Percentiles rank a stretch among this genome's conserved stretches.
Conservation (phyloP, 2,329 filamentous ascomycete species). For the Botrytis squamosa region DNA sequence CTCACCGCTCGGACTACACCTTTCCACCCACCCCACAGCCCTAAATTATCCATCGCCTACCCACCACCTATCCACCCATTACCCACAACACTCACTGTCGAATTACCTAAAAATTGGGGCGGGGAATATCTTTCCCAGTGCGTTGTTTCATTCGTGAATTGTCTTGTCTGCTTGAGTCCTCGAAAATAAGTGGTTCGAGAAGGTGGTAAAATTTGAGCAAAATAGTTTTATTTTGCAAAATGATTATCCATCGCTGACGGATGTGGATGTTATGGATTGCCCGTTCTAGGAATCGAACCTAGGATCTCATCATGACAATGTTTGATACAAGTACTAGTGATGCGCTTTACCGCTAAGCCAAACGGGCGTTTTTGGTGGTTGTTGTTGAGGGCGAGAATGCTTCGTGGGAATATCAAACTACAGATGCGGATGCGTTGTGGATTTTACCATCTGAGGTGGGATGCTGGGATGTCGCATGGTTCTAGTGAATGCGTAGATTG, state of each 20-base stretch:
- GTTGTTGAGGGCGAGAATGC: rapidly evolving
- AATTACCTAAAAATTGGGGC: neutral
- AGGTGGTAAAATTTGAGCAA: neutral
- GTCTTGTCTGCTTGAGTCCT: neutral
- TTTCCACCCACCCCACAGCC: constrained; percentile 3
- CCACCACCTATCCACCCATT: neutral
- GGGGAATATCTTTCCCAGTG: too few species aligned
- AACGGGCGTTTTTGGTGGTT: neutral
- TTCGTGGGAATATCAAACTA: rapidly evolving
- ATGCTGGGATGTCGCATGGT: neutral
- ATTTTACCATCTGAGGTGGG: neutral
- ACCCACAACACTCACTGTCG: neutral
- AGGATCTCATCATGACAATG: constrained; percentile 11
- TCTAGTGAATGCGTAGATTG: neutral
- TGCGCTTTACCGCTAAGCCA: constrained; percentile 21
- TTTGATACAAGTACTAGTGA: constrained; percentile 2
- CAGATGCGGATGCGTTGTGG: neutral
- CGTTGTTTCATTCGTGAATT: too few species aligned
- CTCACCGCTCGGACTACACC: neutral
- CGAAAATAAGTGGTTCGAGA: neutral
- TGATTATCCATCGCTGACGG: rapidly evolving
- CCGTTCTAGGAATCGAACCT: constrained; percentile 20
- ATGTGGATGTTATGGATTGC: neutral
- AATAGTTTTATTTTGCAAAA: neutral
- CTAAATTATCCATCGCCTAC: constrained; percentile 1